Evolutionary conservation across 306 rosid genomes (phyloP).

Genomic region (Lotus japonicus): DNA sequence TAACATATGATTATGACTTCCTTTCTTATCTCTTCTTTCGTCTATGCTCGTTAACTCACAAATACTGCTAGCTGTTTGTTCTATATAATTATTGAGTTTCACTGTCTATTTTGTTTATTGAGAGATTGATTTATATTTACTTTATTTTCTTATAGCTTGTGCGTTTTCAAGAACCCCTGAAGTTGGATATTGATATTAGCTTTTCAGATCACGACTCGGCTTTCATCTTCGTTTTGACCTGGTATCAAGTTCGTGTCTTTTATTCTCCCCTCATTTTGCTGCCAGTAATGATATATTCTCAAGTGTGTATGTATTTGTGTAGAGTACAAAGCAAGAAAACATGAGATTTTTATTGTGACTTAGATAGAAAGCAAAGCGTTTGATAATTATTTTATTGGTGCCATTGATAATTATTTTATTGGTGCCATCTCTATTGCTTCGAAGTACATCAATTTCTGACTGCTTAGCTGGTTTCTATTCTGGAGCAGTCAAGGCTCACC

Average conservation of each 20-base stretch:
- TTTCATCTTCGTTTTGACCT: slow-evolving; percentile 96
- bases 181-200: slow-evolving; percentile 84
- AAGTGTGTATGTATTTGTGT: no score
- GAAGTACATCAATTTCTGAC: no score
- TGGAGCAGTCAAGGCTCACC: no score
- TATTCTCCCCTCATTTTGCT: background rate
- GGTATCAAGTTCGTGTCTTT: slow-evolving; percentile 72
- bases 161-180: slow-evolving; percentile 74
- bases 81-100: background rate
- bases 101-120: background rate
- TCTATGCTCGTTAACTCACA: no score
- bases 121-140: background rate
- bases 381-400: slow-evolving; percentile 9
- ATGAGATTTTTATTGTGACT: background rate
- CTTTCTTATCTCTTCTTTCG: no score
- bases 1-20: background rate
- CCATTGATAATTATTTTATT: no score
- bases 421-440: no score
- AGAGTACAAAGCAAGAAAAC: background rate
- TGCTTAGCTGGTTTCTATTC: no score
- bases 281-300: no score
- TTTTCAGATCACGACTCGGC: slow-evolving; percentile 98
- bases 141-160: slow-evolving; percentile 5
- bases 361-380: background rate
- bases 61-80: background rate